A percentile compares a stretch with the other conserved stretches of the same genome.
phyloP scores from a whole-genome alignment of 139 green algal genomes.

The Picochlorum costavermella region DNA sequence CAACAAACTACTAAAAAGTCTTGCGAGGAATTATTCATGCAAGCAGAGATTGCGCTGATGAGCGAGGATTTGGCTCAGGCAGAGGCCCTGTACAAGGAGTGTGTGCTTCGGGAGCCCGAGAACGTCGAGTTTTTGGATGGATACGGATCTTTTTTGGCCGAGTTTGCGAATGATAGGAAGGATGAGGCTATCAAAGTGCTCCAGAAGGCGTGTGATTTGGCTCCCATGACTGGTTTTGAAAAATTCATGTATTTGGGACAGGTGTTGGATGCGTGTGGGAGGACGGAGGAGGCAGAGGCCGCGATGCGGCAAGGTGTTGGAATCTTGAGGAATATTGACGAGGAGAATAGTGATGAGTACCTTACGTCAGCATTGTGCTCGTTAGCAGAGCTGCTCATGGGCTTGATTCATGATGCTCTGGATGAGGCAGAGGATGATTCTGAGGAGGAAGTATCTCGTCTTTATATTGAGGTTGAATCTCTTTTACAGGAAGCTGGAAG shows the following conservation, averaged over 20 bases:
- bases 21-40: constrained; percentile 20
- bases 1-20: constrained; percentile 6
- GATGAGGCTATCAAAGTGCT: constrained; percentile 54
- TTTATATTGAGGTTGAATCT: constrained; percentile 26
- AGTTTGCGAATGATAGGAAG: constrained; percentile 30
- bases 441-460: not conserved
- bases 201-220: constrained; percentile 35
- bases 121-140: constrained; percentile 56
- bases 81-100: constrained; percentile 7
- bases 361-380: constrained; percentile 48
- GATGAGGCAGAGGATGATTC: constrained; percentile 14
- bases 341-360: constrained; percentile 1
- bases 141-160: constrained; percentile 55
- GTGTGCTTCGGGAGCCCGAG: constrained; percentile 19
- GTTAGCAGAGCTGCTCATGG: constrained; percentile 54
- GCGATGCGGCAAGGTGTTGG: constrained; percentile 25
- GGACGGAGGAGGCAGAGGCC: constrained; percentile 16
- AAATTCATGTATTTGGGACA: constrained; percentile 88
- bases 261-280: constrained; percentile 28
- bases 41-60: constrained; percentile 20
- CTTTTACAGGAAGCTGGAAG: constrained; percentile 33
- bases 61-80: constrained; percentile 16
- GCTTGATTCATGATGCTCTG: constrained; percentile 13
- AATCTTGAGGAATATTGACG: constrained; percentile 24
- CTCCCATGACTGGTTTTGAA: constrained; percentile 59